Conservation (phyloP, 352 stramenopile species). For the Globisporangium ultimum region DNA sequence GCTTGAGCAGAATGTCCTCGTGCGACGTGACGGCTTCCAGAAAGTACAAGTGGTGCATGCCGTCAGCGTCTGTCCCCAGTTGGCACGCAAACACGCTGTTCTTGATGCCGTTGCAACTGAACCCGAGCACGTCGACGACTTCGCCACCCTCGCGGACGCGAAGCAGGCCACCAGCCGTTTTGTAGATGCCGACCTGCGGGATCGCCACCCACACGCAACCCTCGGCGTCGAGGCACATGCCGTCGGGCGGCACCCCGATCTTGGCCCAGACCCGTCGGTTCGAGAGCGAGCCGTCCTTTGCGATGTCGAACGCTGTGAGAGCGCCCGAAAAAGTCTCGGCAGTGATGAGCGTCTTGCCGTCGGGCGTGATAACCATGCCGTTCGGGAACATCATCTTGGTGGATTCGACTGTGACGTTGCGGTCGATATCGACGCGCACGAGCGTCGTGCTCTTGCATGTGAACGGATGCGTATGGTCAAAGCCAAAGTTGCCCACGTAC, state of each 20-base stretch:
- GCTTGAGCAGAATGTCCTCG: slow-evolving; percentile 39
- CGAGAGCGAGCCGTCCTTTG: slow-evolving; percentile 35
- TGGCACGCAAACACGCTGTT: slow-evolving; percentile 59
- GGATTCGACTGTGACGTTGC: slow-evolving; percentile 41
- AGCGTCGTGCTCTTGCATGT: slow-evolving; percentile 46
- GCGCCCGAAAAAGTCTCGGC: slow-evolving; percentile 53
- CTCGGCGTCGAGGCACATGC: slow-evolving; percentile 65
- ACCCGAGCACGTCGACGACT: slow-evolving; percentile 52
- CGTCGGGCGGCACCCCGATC: slow-evolving; percentile 43
- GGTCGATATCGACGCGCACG: slow-evolving; percentile 49
- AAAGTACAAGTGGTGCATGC: slow-evolving; percentile 61
- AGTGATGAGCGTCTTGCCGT: slow-evolving; percentile 69
- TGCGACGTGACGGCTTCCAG: slow-evolving; percentile 40
- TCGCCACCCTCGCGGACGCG: slow-evolving; percentile 55
- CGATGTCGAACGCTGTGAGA: slow-evolving; percentile 64
- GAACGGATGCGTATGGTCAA: slow-evolving; percentile 31
- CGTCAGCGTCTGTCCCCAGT: slow-evolving; percentile 44
- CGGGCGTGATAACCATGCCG: slow-evolving; percentile 60
- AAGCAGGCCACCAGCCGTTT: slow-evolving; percentile 41
- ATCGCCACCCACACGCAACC: slow-evolving; percentile 63
- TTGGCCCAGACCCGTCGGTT: slow-evolving; percentile 56
- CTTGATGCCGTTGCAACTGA: slow-evolving; percentile 52
- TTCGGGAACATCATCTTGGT: slow-evolving; percentile 71
- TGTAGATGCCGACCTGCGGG: slow-evolving; percentile 49
- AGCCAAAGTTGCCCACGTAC: slow-evolving; percentile 71